A percentile compares a stretch with the other conserved stretches of the same genome.
These are phyloP conservation scores for Metroxylon sagu DNA, from an alignment of 176 grass and related monocot genomes.

Conservation along the genomic window DNA sequence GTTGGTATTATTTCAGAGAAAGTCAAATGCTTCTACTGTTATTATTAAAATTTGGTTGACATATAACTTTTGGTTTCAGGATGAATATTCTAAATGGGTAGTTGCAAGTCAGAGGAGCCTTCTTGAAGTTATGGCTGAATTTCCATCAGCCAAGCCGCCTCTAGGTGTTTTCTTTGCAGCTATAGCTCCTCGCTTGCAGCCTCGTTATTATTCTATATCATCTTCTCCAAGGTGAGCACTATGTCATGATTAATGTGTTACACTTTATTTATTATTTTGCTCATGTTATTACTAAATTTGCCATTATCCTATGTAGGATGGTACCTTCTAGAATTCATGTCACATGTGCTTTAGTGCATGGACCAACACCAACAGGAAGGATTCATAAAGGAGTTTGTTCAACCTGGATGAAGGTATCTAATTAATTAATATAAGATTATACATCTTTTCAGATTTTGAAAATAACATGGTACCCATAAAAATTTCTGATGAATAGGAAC, in stretches of 20 bases:
- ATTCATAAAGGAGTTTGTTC: conserved; percentile 91
- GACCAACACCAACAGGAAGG: conserved; percentile 74
- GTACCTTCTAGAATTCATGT: conserved; percentile 69
- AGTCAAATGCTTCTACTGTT: too few species aligned
- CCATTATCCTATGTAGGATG: conserved; percentile 29
- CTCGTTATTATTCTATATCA: conserved; percentile 84
- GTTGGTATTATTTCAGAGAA: conserved; percentile 17
- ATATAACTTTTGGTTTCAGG: conserved; percentile 27
- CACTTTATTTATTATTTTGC: neutral
- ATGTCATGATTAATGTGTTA: too few species aligned
- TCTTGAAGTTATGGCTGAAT: conserved; percentile 81
- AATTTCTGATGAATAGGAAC: too few species aligned
- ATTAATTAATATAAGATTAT: too few species aligned
- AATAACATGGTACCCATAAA: too few species aligned
- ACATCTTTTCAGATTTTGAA: too few species aligned
- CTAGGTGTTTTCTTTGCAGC: conserved; percentile 83
- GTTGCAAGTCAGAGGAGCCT: conserved; percentile 76
- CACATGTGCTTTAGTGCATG: conserved; percentile 79
- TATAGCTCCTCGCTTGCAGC: conserved; percentile 73
- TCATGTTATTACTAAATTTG: neutral
- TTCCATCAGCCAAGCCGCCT: conserved; percentile 77
- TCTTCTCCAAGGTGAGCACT: conserved; percentile 68
- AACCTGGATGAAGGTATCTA: conserved; percentile 84
- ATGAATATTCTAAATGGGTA: conserved; percentile 91
- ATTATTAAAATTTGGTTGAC: neutral